Evolutionary conservation across 768 basidiomycete species (phyloP), one percentile per base, ranked within the genome.

Genomic region (Mycena indigotica): DNA sequence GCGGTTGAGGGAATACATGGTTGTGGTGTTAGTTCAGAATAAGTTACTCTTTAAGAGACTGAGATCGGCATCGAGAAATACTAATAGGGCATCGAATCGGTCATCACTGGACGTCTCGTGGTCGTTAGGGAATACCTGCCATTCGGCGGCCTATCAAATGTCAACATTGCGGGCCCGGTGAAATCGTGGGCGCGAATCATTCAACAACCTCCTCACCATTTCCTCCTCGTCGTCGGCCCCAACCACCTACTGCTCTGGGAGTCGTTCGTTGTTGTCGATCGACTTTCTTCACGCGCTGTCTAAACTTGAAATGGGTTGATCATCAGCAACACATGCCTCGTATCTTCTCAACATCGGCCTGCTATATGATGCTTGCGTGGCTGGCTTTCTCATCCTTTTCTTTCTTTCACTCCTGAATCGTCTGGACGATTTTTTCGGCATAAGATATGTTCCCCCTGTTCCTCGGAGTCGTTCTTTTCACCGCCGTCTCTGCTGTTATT

Each of bases 391-490:
- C 26, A 25, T 13, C 2, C 26, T n/a, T 28, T 41, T 15, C 25
- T 39, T 41, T 23, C 41, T 44, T 21, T 21, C 10, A 25, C 39
- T 39, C 52, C 51, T 50, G 50, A 38, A 26, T 41, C 51, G 60
- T 61, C 60, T 61, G 53, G 60, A 61, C 52, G 60, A 54, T 50
- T 49, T 56, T 52, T 45, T 41, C 50, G n/a, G n/a, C n/a, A 50
- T 41, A 29, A 8, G 29, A 53, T 21, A 56, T 61, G 60, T 29
- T 60, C 30, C 21, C 60, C 40, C 12, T 6, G 30, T 50, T 48
- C 25, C 56, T 61, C n/a, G n/a, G n/a, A n/a, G n/a, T n/a, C 49
- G 26, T 57, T 51, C 49, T 61, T 10, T 52, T 60, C 28, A 53
- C 59, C n/a, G 51, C 59, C 19, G 39, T 56, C 35, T 39, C 59